Base-by-base conservation (phyloP, 2,329 filamentous ascomycete species). In the Apiospora kogelbergensis region DNA sequence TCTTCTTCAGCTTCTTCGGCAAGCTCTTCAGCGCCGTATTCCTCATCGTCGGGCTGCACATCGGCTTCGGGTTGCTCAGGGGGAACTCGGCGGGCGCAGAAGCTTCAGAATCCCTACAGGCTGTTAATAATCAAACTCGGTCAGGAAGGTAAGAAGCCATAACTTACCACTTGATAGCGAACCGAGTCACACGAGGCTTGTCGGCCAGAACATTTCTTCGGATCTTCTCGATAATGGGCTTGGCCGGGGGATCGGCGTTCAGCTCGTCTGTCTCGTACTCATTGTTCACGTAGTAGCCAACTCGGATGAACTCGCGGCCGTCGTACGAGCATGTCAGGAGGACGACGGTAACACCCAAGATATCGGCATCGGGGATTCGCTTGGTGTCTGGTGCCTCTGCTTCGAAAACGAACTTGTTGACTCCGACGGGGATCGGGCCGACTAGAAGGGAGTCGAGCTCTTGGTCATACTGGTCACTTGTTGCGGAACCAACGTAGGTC, bases 201-300 rank as follows among this genome's bases (percentile, higher is more conserved):
- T 98, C 95, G 3, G 95, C 94, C 45, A 99, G 88, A 66, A 99
- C 93, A 78, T 97, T 98, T 75, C 97, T 91, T 74, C 90, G 89
- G 72, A 99, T 94, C 77, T 94, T 93, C 80, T 99, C 97, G 73
- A 98, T 91, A 74, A 97, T 87, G 46, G 95, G 95, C 85, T 97
- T 97, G 69, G 94, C 87, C 7, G 96, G 96, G 11, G 96, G 96
- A 76, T 98, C 95, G 64, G 91, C 90, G 75, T 90, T 92, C 72
- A 99, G 88, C 80, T 97, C 93, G 76, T 97, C 94, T 33, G 93
- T 92, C 75, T 97, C 94, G 81, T 99, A 99, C 81, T 99, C 97
- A 77, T 99, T 99, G 87, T 98, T 99, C 77, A 99, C 96, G 76
- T 99, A 99, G 88, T 99, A 99, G 71, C 96, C 96, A 53, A 99